Conservation (phyloP, 331 rosid genomes). For the Arachis monticola region DNA sequence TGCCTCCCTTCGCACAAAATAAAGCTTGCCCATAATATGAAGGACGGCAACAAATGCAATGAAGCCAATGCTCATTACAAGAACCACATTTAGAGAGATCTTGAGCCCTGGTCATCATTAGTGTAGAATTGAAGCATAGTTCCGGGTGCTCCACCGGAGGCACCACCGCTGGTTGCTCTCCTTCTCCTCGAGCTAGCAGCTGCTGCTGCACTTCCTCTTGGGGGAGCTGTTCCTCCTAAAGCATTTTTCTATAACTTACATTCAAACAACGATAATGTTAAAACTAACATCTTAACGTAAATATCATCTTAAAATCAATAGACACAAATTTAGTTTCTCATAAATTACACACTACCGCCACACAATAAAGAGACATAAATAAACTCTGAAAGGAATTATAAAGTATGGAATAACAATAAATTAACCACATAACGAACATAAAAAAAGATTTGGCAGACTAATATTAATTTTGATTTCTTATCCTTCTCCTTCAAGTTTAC, state of each 20-base stretch:
- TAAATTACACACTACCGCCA: not conserved
- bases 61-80: constrained; percentile 97
- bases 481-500: not conserved
- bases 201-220: constrained; percentile 97
- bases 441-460: not conserved
- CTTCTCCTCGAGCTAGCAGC: constrained; percentile 93
- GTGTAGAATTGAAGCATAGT: constrained; percentile 97
- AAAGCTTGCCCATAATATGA: constrained; percentile 96
- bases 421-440: not conserved
- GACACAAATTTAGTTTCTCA: not conserved
- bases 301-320: too few species aligned
- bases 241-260: constrained; percentile 66
- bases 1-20: constrained; percentile 76
- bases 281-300: not conserved
- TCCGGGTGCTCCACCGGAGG: constrained; percentile 89
- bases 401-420: not conserved
- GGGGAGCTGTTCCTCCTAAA: constrained; percentile 80
- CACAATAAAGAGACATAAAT: not conserved
- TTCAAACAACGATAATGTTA: constrained; percentile 4
- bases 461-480: not conserved
- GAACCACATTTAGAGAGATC: constrained; percentile 93
- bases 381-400: constrained; percentile 3
- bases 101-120: constrained; percentile 95
- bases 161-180: constrained; percentile 66
- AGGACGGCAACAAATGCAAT: constrained; percentile 95